Evolutionary conservation across 2,329 filamentous ascomycete genomes (phyloP), one percentile per base, ranked within the genome.

Genomic region (Pseudocercospora musae): DNA sequence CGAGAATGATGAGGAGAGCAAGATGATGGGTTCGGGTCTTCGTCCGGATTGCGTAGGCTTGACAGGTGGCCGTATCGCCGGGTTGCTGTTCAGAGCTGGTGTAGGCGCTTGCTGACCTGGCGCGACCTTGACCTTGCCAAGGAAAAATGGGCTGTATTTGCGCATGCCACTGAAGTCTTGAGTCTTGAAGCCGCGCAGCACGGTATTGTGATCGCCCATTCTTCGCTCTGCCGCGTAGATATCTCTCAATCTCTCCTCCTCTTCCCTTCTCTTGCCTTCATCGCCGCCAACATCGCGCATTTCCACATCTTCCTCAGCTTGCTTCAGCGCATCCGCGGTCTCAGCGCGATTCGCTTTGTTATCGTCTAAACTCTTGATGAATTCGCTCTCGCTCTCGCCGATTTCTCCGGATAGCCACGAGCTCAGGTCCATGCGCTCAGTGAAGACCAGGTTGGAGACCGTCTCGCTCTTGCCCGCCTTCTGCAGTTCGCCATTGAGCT

Each of bases 101-200:
- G 68, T 81, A 75, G 70, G 57, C 13, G 57, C 31, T 15, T 52
- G 57, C 33, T 59, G 48, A 40, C 59, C 59, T 44, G 80, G 68
- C 13, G 87, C 81, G 56, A 87, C 84, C 37, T 92, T 91, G 20
- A 62, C 58, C 61, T 74, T 74, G 56, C 65, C 66, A 46, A 73
- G 69, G 66, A 75, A 75, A 13, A 71, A 59, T 5, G 67, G 63
- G 53, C 66, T 70, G 67, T 90, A 85, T 53, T 72, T 97, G 72
- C 93, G 91, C 66, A 97, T 89, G 71, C 93, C 89, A 15, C 92
- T 94, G 77, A 98, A 98, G 79, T 99, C 95, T 91, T 97, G 71
- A 6, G 66, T 89, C 77, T 96, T 98, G 72, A 92, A 88, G 1
- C 95, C 95, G 63, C 92, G 84, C 60, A 99, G 80, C 9, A 92